Percentiles rank a stretch among this genome's conserved stretches.
These are phyloP conservation scores for Mortierella sp. DNA, from an alignment of 371 early-diverging fungal species.

Conservation along the genomic window DNA sequence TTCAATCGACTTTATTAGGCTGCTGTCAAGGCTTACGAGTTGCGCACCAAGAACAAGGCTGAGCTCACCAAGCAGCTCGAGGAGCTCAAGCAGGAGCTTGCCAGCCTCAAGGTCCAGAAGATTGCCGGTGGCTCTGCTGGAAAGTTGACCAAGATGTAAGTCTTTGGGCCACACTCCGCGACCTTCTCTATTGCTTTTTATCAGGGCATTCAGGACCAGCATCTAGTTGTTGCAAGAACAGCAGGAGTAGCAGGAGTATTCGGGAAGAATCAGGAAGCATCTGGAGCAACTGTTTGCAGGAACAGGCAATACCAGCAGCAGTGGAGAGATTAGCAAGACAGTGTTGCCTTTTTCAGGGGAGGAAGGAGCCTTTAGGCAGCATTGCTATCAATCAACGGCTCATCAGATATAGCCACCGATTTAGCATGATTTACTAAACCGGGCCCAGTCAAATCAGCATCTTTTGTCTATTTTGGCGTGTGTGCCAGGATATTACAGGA, in stretches of 20 bases:
- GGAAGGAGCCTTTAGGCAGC: no score
- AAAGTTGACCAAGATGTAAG: conserved; percentile 88
- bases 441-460: no score
- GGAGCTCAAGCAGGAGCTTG: conserved; percentile 93
- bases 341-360: no score
- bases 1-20: conserved; percentile 56
- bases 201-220: not conserved
- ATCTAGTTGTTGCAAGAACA: not conserved
- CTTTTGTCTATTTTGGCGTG: no score
- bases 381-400: no score
- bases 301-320: not conserved
- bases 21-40: conserved; percentile 90
- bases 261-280: no score
- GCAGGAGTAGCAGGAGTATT: not conserved
- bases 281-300: no score
- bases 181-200: not conserved
- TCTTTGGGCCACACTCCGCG: not conserved
- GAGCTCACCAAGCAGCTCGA: conserved; percentile 91
- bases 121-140: conserved; percentile 79
- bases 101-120: conserved; percentile 92
- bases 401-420: no score
- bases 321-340: not conserved
- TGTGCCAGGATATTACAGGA: not conserved
- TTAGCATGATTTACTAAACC: no score
- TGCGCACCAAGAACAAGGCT: conserved; percentile 91